Percentiles rank a stretch among this genome's conserved stretches.
phyloP scores from a whole-genome alignment of 345 rosid genomes.

The Citrus reticulata region DNA sequence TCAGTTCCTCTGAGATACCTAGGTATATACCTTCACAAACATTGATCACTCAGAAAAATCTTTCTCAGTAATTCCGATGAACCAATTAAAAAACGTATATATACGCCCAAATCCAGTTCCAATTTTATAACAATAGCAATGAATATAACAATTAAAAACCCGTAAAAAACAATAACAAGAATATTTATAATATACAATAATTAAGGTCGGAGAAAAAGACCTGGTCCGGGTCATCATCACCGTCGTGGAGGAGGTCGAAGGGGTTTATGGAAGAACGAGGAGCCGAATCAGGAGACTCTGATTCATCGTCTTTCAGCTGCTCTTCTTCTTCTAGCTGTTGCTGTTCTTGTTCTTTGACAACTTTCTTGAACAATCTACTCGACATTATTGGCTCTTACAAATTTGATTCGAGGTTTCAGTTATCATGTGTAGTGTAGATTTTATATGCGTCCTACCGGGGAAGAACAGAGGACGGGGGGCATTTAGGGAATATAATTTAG shows the following conservation, averaged over 20 bases:
- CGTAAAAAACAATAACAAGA: not conserved
- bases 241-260: constrained; percentile 73
- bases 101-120: too few relatives aligned
- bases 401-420: not conserved
- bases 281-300: constrained; percentile 33
- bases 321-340: constrained; percentile 36
- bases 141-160: not conserved
- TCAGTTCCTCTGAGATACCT: not conserved
- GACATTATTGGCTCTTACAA: constrained; percentile 42
- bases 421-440: not conserved
- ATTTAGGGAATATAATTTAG: not conserved
- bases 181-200: not conserved
- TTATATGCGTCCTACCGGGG: not conserved
- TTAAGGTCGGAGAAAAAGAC: constrained; percentile 9
- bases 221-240: constrained; percentile 29
- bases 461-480: not conserved
- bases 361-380: constrained; percentile 69
- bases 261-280: constrained; percentile 52
- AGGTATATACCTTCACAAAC: not conserved
- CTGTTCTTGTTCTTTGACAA: constrained; percentile 69
- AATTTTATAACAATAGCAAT: not conserved
- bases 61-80: not conserved
- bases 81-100: too few relatives aligned
- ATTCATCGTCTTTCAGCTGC: constrained; percentile 30
- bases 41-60: not conserved